Evolutionary conservation across 2,329 filamentous ascomycete genomes (phyloP).

Genomic region (Hypomyces perniciosus): DNA sequence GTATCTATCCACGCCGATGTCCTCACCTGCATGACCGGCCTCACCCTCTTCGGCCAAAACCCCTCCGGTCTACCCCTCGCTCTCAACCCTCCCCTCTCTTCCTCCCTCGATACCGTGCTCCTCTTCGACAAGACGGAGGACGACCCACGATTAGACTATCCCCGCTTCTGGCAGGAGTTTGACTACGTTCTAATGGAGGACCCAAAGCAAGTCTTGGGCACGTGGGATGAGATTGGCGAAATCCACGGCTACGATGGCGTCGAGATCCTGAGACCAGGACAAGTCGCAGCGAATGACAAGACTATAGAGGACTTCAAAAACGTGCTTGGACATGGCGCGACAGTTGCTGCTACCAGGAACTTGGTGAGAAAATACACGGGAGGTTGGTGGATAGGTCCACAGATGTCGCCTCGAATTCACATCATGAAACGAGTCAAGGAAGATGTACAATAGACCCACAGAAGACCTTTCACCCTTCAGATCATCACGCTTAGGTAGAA

Average conservation of each 20-base stretch:
- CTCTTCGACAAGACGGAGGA: constrained; percentile 61
- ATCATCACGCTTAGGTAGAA: too few species aligned
- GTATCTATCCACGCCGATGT: constrained; percentile 57
- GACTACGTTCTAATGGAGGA: constrained; percentile 58
- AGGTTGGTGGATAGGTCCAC: constrained; percentile 60
- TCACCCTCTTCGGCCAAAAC: constrained; percentile 58
- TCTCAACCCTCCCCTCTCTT: constrained; percentile 17
- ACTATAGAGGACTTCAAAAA: constrained; percentile 14
- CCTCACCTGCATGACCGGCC: constrained; percentile 63
- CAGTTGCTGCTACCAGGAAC: constrained; percentile 34
- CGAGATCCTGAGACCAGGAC: constrained; percentile 49
- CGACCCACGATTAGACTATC: constrained; percentile 33
- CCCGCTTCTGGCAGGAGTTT: constrained; percentile 56
- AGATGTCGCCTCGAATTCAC: constrained; percentile 51
- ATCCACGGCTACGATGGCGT: constrained; percentile 55
- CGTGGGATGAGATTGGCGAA: constrained; percentile 52
- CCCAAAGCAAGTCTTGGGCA: constrained; percentile 38
- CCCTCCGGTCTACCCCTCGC: constrained; percentile 31
- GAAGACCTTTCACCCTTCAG: not conserved
- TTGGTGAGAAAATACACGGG: constrained; percentile 42
- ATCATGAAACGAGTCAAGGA: constrained; percentile 37
- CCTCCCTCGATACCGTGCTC: constrained; percentile 22
- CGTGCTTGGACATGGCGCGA: constrained; percentile 41
- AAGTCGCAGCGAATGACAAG: constrained; percentile 3
- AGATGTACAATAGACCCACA: not conserved